Evolutionary conservation across 306 rosid genomes (phyloP).

Genomic region (Alnus glutinosa): DNA sequence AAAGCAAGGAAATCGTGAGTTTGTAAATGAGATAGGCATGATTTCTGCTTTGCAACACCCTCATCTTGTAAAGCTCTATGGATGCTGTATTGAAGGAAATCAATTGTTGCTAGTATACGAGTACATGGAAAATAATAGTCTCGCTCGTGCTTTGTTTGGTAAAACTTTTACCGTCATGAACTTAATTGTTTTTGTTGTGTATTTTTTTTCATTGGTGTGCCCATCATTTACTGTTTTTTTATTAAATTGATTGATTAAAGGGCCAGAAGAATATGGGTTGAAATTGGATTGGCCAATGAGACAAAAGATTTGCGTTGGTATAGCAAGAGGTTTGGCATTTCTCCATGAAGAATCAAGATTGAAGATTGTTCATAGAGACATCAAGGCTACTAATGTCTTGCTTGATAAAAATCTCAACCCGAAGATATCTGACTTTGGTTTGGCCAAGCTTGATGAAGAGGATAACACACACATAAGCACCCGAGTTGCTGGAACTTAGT

Average conservation of each 20-base stretch:
- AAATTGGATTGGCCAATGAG: constrained; percentile 68
- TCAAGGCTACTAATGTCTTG: constrained; percentile 73
- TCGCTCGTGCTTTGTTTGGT: constrained; percentile 57
- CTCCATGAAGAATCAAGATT: constrained; percentile 83
- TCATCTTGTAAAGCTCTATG: constrained; percentile 52
- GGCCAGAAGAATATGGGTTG: constrained; percentile 23
- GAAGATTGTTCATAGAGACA: constrained; percentile 80
- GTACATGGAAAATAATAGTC: constrained; percentile 60
- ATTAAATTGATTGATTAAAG: constrained; percentile 28
- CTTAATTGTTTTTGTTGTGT: background rate
- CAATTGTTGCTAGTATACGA: constrained; percentile 51
- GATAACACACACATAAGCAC: constrained; percentile 72
- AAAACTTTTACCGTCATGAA: constrained; percentile 13
- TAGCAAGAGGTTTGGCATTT: constrained; percentile 70
- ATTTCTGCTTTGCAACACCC: constrained; percentile 59
- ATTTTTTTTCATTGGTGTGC: background rate
- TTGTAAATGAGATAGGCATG: constrained; percentile 56
- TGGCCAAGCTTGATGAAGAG: constrained; percentile 75
- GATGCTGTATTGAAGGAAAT: constrained; percentile 52
- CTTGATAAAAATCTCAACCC: constrained; percentile 69
- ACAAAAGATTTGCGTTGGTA: constrained; percentile 61
- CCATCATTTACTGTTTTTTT: background rate
- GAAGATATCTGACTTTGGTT: constrained; percentile 74
- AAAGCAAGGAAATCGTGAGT: constrained; percentile 57
- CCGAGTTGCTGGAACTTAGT: constrained; percentile 69